A percentile compares a stretch with the other conserved stretches of the same genome.
phyloP scores from a whole-genome alignment of 345 rosid species.

The Nasturtium officinale region DNA sequence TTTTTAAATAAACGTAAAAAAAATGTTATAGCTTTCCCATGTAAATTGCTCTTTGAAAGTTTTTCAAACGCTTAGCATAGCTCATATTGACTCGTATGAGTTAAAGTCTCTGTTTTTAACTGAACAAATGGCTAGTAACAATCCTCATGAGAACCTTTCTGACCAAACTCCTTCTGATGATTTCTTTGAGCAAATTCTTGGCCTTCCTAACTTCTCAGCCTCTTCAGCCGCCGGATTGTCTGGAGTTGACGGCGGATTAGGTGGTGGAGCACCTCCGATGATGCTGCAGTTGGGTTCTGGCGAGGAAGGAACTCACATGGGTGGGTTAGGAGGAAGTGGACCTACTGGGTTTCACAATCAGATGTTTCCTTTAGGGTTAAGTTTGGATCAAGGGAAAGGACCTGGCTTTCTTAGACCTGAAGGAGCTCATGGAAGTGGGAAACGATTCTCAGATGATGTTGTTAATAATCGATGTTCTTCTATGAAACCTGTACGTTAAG shows the following conservation, averaged over 20 bases:
- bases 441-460: conserved; percentile 71
- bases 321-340: conserved; percentile 54
- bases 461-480: conserved; percentile 65
- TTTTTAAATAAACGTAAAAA: not conserved
- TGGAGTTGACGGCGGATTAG: conserved; percentile 52
- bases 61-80: conserved; percentile 30
- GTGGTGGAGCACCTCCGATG: conserved; percentile 63
- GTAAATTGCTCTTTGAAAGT: conserved; percentile 43
- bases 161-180: conserved; percentile 66
- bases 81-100: conserved; percentile 42
- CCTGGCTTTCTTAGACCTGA: conserved; percentile 71
- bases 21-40: conserved; percentile 39
- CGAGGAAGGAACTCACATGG: conserved; percentile 59
- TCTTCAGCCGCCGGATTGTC: conserved; percentile 60
- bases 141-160: conserved; percentile 53
- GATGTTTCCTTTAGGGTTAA: conserved; percentile 78
- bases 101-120: not conserved
- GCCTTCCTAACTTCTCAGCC: conserved; percentile 64
- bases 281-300: conserved; percentile 88
- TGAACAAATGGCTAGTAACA: conserved; percentile 74
- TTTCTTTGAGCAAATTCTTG: conserved; percentile 89
- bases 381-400: conserved; percentile 91
- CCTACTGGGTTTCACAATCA: conserved; percentile 64
- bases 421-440: conserved; percentile 78
- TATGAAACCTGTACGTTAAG: conserved; percentile 68